A percentile compares a stretch with the other conserved stretches of the same genome.
These are phyloP conservation scores for Penicillium brevicompactum DNA, from an alignment of 2,329 filamentous ascomycete genomes.

Conservation along the genomic window DNA sequence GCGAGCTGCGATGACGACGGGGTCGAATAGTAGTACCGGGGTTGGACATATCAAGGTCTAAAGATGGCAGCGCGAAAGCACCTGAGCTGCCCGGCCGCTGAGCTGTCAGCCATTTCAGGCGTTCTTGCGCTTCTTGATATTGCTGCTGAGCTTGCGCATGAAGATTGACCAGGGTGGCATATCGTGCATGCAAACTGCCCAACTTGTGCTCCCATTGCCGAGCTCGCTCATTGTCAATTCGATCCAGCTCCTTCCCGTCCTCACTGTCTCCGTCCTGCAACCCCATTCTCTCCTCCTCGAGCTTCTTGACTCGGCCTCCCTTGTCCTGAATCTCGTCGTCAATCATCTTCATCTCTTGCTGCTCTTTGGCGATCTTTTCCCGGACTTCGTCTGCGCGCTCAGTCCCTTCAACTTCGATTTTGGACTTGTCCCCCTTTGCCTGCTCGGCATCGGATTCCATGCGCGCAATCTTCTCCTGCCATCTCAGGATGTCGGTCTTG, in stretches of 20 bases:
- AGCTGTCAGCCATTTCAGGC: conserved; percentile 45
- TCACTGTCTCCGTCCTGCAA: conserved; percentile 51
- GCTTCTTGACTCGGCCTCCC: conserved; percentile 60
- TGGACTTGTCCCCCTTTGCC: conserved; percentile 45
- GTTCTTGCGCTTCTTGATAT: conserved; percentile 50
- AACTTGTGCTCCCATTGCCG: conserved; percentile 50
- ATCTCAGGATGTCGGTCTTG: conserved; percentile 60
- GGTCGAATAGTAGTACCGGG: conserved; percentile 45
- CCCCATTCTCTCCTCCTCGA: conserved; percentile 61
- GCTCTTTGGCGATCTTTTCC: conserved; percentile 49
- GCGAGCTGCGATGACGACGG: conserved; percentile 49
- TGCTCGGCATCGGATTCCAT: conserved; percentile 54
- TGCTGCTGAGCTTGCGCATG: conserved; percentile 47
- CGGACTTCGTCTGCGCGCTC: conserved; percentile 45
- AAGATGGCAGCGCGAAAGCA: conserved; percentile 44
- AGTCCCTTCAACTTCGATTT: conserved; percentile 43
- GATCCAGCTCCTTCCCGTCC: conserved; percentile 54
- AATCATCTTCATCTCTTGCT: conserved; percentile 55
- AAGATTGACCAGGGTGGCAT: conserved; percentile 45
- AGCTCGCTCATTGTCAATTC: conserved; percentile 52
- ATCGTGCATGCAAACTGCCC: conserved; percentile 45
- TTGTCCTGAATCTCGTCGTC: conserved; percentile 66
- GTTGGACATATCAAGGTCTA: conserved; percentile 46
- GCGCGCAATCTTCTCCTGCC: conserved; percentile 57
- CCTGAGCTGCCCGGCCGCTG: conserved; percentile 40